These are phyloP conservation scores for Fraxinus pennsylvanica DNA, from an alignment of 257 asterid species.

Conservation along the genomic window DNA sequence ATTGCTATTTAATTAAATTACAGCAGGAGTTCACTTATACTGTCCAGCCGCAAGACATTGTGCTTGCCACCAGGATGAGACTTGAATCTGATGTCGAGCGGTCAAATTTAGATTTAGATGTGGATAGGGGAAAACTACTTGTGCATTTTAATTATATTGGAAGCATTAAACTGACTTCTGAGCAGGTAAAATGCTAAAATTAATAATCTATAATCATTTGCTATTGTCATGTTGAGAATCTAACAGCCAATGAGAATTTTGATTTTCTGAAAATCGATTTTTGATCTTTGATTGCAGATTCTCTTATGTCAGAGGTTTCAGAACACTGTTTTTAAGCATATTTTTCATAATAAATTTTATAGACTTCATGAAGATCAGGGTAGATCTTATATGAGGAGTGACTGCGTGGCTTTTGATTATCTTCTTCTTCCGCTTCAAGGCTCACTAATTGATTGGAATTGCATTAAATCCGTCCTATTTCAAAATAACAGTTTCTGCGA, in stretches of 20 bases:
- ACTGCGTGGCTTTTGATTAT: constrained; percentile 41
- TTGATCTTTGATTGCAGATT: constrained; percentile 45
- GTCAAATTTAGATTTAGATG: constrained; percentile 45
- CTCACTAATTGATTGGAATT: constrained; percentile 52
- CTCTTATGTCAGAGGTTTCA: constrained; percentile 56
- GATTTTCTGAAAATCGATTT: background rate
- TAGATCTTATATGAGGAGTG: constrained; percentile 17
- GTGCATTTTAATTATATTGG: constrained; percentile 40
- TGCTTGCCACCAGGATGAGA: constrained; percentile 53
- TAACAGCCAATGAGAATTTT: background rate
- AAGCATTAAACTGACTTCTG: constrained; percentile 30
- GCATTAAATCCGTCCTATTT: constrained; percentile 38
- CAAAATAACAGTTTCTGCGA: constrained; percentile 11
- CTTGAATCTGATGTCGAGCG: constrained; percentile 45
- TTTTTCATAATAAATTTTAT: constrained; percentile 46
- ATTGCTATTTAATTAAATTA: constrained; percentile 57
- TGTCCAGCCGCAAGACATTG: constrained; percentile 43
- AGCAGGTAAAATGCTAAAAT: constrained; percentile 42
- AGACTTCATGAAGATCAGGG: constrained; percentile 35
- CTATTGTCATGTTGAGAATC: background rate
- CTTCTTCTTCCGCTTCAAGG: constrained; percentile 63
- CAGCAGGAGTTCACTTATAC: constrained; percentile 31
- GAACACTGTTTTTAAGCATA: constrained; percentile 46
- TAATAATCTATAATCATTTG: background rate
- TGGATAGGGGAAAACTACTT: constrained; percentile 44